Evolutionary conservation across 2,329 filamentous ascomycete species (phyloP), one percentile per base, ranked within the genome.

Genomic region (Stagonosporopsis tanaceti): DNA sequence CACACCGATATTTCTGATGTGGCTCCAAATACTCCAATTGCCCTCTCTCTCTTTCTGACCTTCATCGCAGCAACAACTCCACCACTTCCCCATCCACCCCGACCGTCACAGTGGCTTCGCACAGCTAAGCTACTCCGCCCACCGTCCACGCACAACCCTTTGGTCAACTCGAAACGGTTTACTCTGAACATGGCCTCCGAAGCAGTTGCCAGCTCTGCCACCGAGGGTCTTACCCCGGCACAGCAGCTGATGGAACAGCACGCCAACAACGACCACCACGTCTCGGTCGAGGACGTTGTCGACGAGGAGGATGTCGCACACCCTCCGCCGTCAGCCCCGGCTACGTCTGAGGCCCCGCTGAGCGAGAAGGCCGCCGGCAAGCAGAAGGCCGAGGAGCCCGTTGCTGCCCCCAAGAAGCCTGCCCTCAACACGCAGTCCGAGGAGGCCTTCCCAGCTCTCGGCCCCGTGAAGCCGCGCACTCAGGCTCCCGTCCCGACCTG

Each of bases 391-490:
- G 81, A 85, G 53, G 76, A 82, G 32, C 58, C 72, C 6, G 61
- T 77, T 30, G 77, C 75, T 48, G 68, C 73, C 41, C 65, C 69
- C 28, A 62, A 64, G 47, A 71, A 64, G 60, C 59, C 65, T 32
- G 61, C 82, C 50, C 80, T 97, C 60, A 92, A 98, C 77, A 93
- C 92, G 20, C 85, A 91, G 71, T 96, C 92, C 17, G 91, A 96
- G 73, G 93, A 98, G 78, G 82, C 91, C 58, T 99, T 99, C 84
- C 95, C 95, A n/a, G 89, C 93, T 67, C 86, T 99, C 44, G 94
- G 93, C 51, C 84, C 86, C 61, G 81, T 87, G 50, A 93, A 93
- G 78, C 81, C 87, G 32, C 78, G 80, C 63, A 78, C 79, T 17
- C 77, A 84, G 61, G 83, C 87, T 55, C 85, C 86, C 65, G 84